Percentiles rank a stretch among this genome's conserved stretches.
Evolutionary conservation across 495 filamentous ascomycete genomes (phyloP).

Genomic region (Aspergillus sclerotioniger): DNA sequence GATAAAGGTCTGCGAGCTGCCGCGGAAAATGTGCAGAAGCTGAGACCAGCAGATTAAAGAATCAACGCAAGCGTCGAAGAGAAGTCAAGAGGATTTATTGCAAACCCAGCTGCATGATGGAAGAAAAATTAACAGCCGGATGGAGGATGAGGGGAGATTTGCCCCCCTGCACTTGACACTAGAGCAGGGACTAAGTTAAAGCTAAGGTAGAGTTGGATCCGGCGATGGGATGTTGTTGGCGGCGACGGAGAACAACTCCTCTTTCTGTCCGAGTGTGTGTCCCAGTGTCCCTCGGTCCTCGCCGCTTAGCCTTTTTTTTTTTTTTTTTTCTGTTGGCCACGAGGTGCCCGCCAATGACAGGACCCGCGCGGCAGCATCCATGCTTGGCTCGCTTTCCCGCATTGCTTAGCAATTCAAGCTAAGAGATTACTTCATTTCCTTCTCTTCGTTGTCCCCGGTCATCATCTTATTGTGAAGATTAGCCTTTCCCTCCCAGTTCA

Average conservation of each 20-base stretch:
- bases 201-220: neutral
- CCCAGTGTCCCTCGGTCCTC: neutral
- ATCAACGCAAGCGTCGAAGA: neutral
- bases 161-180: neutral
- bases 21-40: neutral
- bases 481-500: too few relatives aligned
- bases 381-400: neutral
- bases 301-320: neutral
- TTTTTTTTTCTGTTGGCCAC: neutral
- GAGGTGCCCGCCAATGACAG: neutral
- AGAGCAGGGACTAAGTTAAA: neutral
- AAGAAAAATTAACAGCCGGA: neutral
- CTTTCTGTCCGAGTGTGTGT: neutral
- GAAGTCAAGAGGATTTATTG: neutral
- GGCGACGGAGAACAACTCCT: neutral
- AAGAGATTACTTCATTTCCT: neutral
- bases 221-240: neutral
- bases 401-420: neutral
- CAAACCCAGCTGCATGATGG: neutral
- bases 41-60: neutral
- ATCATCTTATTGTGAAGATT: too few relatives aligned
- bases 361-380: neutral
- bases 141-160: neutral
- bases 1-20: neutral
- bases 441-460: too few relatives aligned